Base-by-base conservation (phyloP, 176 grass and related monocot genomes). In the Hordeum marinum region DNA sequence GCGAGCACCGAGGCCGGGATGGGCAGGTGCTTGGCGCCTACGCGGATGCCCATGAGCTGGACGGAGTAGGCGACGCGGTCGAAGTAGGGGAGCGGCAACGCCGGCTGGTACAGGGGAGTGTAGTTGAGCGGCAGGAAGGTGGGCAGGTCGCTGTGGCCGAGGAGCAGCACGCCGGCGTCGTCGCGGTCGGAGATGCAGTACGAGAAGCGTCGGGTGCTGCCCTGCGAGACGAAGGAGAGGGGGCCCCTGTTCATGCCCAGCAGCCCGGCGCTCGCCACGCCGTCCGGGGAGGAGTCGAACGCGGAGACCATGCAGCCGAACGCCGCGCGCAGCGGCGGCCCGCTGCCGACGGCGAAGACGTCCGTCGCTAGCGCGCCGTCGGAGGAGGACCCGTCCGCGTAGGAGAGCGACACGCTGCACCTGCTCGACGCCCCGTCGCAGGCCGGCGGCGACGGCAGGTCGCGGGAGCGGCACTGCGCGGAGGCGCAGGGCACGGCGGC, bases 121-220 rank as follows among this genome's bases (percentile, higher is more conserved):
- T 98, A 98, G 66, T 98, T 98, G 67, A 98, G 91, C 24, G 87
- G 89, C 40, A 93, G 87, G 83, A 95, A 95, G 17, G 85, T 72
- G 39, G 91, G 85, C n/a, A 95, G 90, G 45, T 93, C 79, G 60
- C 91, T 92, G 91, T 90, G 91, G 65, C 96, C 96, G 26, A 98
- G 91, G 45, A 95, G 91, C 69, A 98, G 78, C 43, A 98, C 85
- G 36, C 96, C 93, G 14, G 96, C 86, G 77, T 92, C 84, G 85
- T 98, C 91, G 8, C 85, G 93, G 81, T 98, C 93, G 70, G 96
- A 98, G 82, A 98, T 98, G 89, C 96, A 98, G 80, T 98, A 98
- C 1, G 96, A 95, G 96, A 98, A 98, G 52, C 93, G 89, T 1
- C 91, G 93, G 5, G 93, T 95, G 41, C 55, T 82, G 11, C 89